Base-by-base conservation (phyloP, 139 green algal species). In the Chlamydomonas schloesseri region DNA sequence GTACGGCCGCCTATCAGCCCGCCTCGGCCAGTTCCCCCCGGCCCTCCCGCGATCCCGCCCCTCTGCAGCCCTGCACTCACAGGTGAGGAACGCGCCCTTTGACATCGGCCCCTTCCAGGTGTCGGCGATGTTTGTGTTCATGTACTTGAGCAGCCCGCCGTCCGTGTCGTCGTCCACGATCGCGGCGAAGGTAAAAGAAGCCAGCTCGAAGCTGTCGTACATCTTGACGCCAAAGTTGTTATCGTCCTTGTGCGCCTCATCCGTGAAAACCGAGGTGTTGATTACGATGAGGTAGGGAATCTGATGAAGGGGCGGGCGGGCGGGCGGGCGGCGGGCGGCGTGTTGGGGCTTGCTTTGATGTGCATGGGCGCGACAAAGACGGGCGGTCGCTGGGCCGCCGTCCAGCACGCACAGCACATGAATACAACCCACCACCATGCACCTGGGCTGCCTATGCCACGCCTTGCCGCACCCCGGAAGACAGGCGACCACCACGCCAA, bases 251-350 rank as follows among this genome's bases (percentile, higher is more conserved):
- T 86, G 69, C 21, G 64, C n/a, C 36, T 60, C 55, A 28, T 76
- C 85, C 5, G 89, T 92, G 60, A 92, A 90, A 17, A 76, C 69
- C 34, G 68, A 87, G 29, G 80, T 92, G 74, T 89, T 92, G 84
- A 87, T 84, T 10, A 88, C 53, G 42, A 90, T 69, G 1, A 85
- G 31, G 79, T 85, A 85, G n/a, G 79, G 79, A 50, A 85, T 33
- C 79, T 85, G 79, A 1, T 13, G 23, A 5, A 2, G 24, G 18
- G 60, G 20, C 4, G 55, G 2, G 21, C 20, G 20, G 55, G 55
- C 4, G 55, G 55, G 55, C 11, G 13, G 17, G 20, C 20, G 23
- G 58, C 8, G 62, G 13, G 11, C 23, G 26, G 62, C 17, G 13
- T 29, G 24, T 31, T 34, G 17, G 26, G 28, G 28, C 42, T 5